phyloP scores from a whole-genome alignment of 1,139 yeast species.

The Lodderomyces oxycetoniae region DNA sequence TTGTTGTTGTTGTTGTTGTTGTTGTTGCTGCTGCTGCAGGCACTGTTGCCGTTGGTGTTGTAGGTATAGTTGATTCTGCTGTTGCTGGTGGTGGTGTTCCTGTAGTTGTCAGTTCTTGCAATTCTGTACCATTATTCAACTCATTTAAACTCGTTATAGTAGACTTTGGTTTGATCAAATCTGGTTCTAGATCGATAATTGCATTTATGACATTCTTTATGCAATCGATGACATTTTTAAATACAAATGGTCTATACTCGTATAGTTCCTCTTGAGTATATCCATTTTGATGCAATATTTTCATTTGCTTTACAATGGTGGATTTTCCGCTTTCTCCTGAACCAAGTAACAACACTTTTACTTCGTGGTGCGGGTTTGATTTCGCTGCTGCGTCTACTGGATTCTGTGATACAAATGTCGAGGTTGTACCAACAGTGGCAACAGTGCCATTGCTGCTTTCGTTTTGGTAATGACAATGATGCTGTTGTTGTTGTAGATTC shows the following conservation, averaged over 20 bases:
- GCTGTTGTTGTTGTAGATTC: conserved; percentile 9
- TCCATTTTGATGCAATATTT: conserved; percentile 68
- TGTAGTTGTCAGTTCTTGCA: conserved; percentile 9
- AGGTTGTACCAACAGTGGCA: conserved; percentile 4
- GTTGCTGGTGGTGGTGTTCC: conserved; percentile 12
- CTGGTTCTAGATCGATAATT: conserved; percentile 46
- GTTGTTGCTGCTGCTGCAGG: neutral
- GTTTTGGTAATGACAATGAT: conserved; percentile 3
- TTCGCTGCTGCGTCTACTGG: conserved; percentile 14
- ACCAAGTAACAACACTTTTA: conserved; percentile 64
- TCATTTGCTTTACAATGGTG: conserved; percentile 70
- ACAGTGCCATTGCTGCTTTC: conserved; percentile 5
- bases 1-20: conserved; percentile 9
- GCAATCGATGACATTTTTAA: conserved; percentile 63
- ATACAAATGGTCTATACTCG: conserved; percentile 68
- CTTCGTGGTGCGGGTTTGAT: conserved; percentile 30
- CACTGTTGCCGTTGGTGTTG: conserved; percentile 8
- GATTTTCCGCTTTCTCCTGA: conserved; percentile 81
- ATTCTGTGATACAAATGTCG: conserved; percentile 3
- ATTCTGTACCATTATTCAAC: neutral
- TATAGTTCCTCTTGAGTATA: conserved; percentile 57
- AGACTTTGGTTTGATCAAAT: conserved; percentile 31
- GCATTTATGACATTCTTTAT: conserved; percentile 59
- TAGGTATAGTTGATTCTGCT: neutral
- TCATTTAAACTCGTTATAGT: conserved; percentile 7